phyloP scores from a whole-genome alignment of 768 basidiomycete genomes.

The Trametes meyenii region DNA sequence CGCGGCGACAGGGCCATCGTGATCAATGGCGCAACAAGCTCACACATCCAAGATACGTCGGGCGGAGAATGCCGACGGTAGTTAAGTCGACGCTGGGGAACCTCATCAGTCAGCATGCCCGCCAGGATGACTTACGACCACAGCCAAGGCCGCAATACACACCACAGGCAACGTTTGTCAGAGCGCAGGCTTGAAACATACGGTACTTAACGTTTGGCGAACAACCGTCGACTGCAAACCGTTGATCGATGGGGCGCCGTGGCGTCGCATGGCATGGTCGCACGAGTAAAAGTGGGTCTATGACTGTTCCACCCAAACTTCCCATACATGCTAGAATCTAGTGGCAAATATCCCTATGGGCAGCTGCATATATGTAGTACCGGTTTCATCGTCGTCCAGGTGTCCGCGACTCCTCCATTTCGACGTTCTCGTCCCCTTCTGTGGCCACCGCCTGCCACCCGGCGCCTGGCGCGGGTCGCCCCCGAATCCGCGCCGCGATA shows the following conservation, averaged over 20 bases:
- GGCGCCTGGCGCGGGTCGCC: conserved; percentile 54
- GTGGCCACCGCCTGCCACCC: conserved; percentile 84
- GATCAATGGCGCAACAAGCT: conserved; percentile 22
- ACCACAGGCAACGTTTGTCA: background rate
- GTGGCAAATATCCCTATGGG: background rate
- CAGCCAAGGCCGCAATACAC: background rate
- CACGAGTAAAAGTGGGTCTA: background rate
- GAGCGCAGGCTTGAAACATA: background rate
- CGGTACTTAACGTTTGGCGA: too few relatives aligned
- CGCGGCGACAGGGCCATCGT: conserved; percentile 12
- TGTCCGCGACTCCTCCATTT: conserved; percentile 53
- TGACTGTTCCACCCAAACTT: background rate
- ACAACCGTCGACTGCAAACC: too few relatives aligned
- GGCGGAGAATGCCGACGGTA: conserved; percentile 19
- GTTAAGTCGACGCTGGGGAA: conserved; percentile 4
- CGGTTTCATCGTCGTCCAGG: conserved; percentile 12
- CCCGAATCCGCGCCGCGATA: conserved; percentile 50
- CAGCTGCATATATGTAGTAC: background rate
- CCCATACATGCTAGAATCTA: background rate
- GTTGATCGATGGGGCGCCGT: too few relatives aligned
- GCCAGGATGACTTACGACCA: background rate
- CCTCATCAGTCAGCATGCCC: conserved; percentile 12
- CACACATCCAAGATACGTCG: conserved; percentile 14
- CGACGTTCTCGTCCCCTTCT: conserved; percentile 65
- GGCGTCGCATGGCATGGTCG: too few relatives aligned